Evolutionary conservation across 805 yeast species (phyloP), one percentile per base, ranked within the genome.

Genomic region (Saturnispora dispora): DNA sequence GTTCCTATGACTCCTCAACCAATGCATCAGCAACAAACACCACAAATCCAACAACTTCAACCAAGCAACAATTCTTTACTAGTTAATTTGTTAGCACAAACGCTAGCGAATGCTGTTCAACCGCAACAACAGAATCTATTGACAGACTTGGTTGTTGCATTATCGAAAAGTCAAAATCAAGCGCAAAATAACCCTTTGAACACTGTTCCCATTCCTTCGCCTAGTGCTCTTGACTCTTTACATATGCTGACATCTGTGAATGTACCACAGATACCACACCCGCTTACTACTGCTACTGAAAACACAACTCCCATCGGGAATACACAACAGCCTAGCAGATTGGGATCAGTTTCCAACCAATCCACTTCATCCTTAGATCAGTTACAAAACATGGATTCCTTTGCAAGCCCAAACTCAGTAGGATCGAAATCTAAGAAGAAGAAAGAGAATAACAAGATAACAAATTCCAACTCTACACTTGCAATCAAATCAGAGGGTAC

Each of bases 301-400:
- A 20, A 18, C 23, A 37, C 41, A n/a, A 37, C 41, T 8, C 41
- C 41, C 8, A 37, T 25, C 2, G 41, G 50, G 58, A 72, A 23
- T n/a, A n/a, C 33, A 30, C 33, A n/a, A n/a, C 48, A 22, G 18
- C 52, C 17, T 37, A 20, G 41, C 17, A 37, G 41, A 13, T 17
- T 37, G 7, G 41, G 22, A 11, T 40, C 44, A 10, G n/a, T 23
- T 5, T 40, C 23, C 20, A 44, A 25, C 13, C 20, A 33, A 10
- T 41, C 48, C 4, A 33, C 48, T 25, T 46, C 52, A 33, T 23
- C 43, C 15, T 5, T 27, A 8, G 25, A 23, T 25, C 43, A 35
- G n/a, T 15, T 43, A 10, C 43, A 43, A 23, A 36, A n/a, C 28
- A 11, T 46, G 43, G 32, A 46, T 40, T 40, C 44, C 4, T 40